These are phyloP conservation scores for Clathrus columnatus DNA, from an alignment of 768 basidiomycete genomes.

Conservation along the genomic window DNA sequence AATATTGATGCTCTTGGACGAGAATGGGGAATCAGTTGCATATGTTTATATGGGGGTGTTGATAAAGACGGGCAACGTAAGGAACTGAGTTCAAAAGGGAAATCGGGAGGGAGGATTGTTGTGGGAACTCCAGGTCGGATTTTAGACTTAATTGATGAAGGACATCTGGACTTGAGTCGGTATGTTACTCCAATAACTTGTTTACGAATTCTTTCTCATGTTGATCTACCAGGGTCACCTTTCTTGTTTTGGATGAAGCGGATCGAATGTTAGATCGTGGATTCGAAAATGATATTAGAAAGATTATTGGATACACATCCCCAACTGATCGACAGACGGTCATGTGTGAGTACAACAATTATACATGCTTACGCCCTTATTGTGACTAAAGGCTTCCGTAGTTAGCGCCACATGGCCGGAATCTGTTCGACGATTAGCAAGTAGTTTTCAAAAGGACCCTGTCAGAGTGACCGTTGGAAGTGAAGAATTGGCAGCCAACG, in stretches of 20 bases:
- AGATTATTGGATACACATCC: constrained; percentile 72
- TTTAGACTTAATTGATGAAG: constrained; percentile 84
- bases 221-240: constrained; percentile 52
- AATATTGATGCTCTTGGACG: constrained; percentile 67
- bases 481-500: constrained; percentile 91
- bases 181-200: constrained; percentile 26
- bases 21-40: constrained; percentile 65
- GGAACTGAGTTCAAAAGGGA: constrained; percentile 47
- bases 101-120: constrained; percentile 54
- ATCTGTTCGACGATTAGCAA: constrained; percentile 79
- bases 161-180: constrained; percentile 73
- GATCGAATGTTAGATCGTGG: constrained; percentile 98
- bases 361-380: background rate
- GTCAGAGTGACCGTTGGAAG: constrained; percentile 90
- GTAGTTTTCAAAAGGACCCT: constrained; percentile 78
- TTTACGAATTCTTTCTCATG: background rate
- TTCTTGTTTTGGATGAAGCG: constrained; percentile 94
- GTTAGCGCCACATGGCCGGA: constrained; percentile 99
- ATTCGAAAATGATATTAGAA: constrained; percentile 94
- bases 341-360: constrained; percentile 63
- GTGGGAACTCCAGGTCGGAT: constrained; percentile 95
- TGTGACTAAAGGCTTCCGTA: constrained; percentile 21
- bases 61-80: constrained; percentile 76
- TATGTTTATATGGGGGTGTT: constrained; percentile 94
- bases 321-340: constrained; percentile 74